These are phyloP conservation scores for Ascochyta lentis DNA, from an alignment of 2,329 filamentous ascomycete species.

Conservation along the genomic window DNA sequence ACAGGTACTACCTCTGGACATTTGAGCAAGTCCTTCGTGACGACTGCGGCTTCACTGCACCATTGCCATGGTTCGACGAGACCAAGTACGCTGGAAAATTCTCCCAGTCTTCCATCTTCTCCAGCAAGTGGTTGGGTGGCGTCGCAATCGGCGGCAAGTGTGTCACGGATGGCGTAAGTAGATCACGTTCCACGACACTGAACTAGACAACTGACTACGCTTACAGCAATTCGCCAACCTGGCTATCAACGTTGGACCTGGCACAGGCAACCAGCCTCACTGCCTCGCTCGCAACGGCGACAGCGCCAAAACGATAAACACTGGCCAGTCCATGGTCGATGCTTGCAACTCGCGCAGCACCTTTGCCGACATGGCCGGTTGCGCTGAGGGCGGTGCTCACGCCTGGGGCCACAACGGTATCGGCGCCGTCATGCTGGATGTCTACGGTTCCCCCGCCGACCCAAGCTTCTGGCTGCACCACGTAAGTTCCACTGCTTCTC, in stretches of 20 bases:
- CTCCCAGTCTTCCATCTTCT: conserved; percentile 40
- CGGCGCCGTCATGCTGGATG: conserved; percentile 44
- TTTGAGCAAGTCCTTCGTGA: conserved; percentile 51
- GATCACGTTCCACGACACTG: background rate
- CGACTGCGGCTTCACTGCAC: conserved; percentile 52
- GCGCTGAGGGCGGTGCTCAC: conserved; percentile 40
- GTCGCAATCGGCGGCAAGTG: conserved; percentile 35
- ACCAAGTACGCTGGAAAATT: conserved; percentile 43
- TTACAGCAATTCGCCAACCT: conserved; percentile 43
- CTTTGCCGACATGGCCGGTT: conserved; percentile 40
- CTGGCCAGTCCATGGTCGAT: conserved; percentile 37
- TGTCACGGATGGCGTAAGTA: conserved; percentile 46
- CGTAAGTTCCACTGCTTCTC: background rate
- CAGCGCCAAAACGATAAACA: conserved; percentile 33
- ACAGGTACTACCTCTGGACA: conserved; percentile 51
- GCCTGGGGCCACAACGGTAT: conserved; percentile 47
- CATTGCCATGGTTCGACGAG: conserved; percentile 50
- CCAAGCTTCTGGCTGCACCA: conserved; percentile 13
- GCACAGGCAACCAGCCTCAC: conserved; percentile 35
- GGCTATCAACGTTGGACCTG: conserved; percentile 42
- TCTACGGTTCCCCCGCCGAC: conserved; percentile 43
- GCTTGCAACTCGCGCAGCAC: conserved; percentile 34
- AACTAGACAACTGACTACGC: conserved; percentile 13
- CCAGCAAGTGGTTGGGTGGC: conserved; percentile 34
- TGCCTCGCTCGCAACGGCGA: conserved; percentile 44